phyloP scores from a whole-genome alignment of 176 grass and related monocot genomes.

The Triticum timopheevii region DNA sequence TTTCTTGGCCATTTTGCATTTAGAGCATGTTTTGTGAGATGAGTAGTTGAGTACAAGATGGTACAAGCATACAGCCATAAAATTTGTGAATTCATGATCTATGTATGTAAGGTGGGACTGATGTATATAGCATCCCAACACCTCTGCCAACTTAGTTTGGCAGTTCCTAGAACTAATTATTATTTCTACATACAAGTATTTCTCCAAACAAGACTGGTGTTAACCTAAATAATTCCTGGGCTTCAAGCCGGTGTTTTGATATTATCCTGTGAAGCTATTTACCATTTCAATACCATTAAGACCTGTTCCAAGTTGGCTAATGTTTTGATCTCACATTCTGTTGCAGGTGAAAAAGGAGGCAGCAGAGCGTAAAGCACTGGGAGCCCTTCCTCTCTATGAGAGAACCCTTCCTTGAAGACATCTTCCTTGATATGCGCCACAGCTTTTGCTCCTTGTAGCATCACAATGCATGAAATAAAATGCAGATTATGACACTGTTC shows the following conservation, averaged over 20 bases:
- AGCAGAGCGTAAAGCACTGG: slow-evolving; percentile 68
- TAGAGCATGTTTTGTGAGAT: neutral
- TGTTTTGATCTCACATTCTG: slow-evolving; percentile 12
- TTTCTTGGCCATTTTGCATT: neutral
- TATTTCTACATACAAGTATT: neutral
- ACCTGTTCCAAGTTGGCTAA: neutral
- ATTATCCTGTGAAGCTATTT: neutral
- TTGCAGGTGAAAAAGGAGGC: slow-evolving; percentile 82
- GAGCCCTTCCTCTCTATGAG: slow-evolving; percentile 86
- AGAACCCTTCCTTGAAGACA: slow-evolving; percentile 64
- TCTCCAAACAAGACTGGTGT: neutral
- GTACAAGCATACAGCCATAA: neutral
- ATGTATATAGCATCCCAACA: neutral
- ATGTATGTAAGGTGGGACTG: neutral
- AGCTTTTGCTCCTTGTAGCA: slow-evolving; percentile 17
- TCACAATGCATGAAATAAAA: slow-evolving; percentile 72
- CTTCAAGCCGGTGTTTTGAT: neutral
- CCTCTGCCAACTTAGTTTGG: neutral
- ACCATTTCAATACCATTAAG: neutral
- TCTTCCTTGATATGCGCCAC: neutral
- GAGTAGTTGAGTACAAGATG: neutral
- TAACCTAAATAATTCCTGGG: neutral
- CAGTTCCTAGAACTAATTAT: neutral
- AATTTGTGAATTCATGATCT: neutral
- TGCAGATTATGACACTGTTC: slow-evolving; percentile 56